Evolutionary conservation across 495 filamentous ascomycete genomes (phyloP).

Genomic region (Viridothelium virens): DNA sequence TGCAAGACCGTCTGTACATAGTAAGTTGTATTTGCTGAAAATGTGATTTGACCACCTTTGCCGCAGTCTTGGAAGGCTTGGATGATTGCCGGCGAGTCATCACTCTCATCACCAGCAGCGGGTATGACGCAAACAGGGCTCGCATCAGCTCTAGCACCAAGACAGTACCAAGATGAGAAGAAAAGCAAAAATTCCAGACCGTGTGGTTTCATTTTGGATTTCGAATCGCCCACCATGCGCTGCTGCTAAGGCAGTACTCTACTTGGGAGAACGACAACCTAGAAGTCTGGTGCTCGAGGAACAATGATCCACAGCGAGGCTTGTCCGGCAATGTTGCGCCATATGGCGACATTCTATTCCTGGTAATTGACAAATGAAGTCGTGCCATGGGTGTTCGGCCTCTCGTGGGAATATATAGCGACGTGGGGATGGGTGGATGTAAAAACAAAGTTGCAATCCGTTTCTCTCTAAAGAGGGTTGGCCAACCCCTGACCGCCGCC

Average conservation of each 20-base stretch:
- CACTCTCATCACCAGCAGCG: not conserved
- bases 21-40: not conserved
- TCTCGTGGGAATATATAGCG: slow-evolving; percentile 1
- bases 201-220: not conserved
- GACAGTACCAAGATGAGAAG: not conserved
- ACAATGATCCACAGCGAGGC: not conserved
- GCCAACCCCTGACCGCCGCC: not conserved
- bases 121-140: not conserved
- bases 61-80: slow-evolving; percentile 4
- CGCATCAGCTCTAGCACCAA: not conserved
- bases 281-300: not conserved
- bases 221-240: not conserved
- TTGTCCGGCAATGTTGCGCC: not conserved
- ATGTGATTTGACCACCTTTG: not conserved
- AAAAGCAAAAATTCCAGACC: not conserved
- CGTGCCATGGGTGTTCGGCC: not conserved
- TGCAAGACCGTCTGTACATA: slow-evolving; percentile 3
- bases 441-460: not conserved
- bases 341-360: not conserved
- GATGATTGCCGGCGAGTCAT: slow-evolving; percentile 8
- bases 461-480: no score
- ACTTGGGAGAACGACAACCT: not conserved
- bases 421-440: not conserved
- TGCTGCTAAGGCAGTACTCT: not conserved
- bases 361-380: not conserved